These are phyloP conservation scores for Setomelanomma holmii DNA, from an alignment of 2,329 filamentous ascomycete genomes.

Conservation along the genomic window DNA sequence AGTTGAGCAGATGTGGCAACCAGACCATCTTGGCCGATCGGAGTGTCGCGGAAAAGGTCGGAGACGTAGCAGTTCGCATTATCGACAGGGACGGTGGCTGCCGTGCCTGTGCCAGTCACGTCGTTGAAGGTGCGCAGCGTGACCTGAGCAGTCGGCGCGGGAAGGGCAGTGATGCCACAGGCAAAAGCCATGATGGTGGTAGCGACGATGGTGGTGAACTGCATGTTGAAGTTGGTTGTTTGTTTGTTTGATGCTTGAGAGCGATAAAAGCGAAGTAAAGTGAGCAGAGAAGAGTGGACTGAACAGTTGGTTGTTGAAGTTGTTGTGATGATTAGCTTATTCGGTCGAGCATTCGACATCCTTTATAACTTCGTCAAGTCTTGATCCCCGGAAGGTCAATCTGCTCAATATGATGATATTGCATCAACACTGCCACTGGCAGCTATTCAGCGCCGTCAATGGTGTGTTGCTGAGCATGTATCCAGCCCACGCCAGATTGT, in stretches of 20 bases:
- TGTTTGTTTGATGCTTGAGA: neutral
- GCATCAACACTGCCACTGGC: slow-evolving; percentile 1
- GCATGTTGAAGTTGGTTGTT: slow-evolving; percentile 13
- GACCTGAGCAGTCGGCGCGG: slow-evolving; percentile 4
- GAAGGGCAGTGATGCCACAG: slow-evolving; percentile 8
- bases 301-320: slow-evolving; percentile 3
- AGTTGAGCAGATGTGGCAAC: slow-evolving; percentile 21
- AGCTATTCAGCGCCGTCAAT: slow-evolving; percentile 5
- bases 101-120: slow-evolving; percentile 9
- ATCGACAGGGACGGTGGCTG: slow-evolving; percentile 12
- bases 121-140: slow-evolving; percentile 19
- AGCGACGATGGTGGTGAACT: slow-evolving; percentile 18
- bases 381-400: too few relatives aligned
- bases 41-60: slow-evolving; percentile 11
- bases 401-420: too few relatives aligned
- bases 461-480: neutral
- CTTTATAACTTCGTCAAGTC: slow-evolving; percentile 5
- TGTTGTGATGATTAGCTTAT: slow-evolving; percentile 3
- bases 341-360: neutral
- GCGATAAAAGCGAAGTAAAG: neutral
- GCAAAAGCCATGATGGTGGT: slow-evolving; percentile 13
- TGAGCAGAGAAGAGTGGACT: neutral
- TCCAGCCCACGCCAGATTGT: slow-evolving; percentile 3
- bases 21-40: slow-evolving; percentile 12
- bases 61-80: slow-evolving; percentile 2